Evolutionary conservation across 2,329 filamentous ascomycete species (phyloP).

Genomic region (Fusarium decemcellulare): DNA sequence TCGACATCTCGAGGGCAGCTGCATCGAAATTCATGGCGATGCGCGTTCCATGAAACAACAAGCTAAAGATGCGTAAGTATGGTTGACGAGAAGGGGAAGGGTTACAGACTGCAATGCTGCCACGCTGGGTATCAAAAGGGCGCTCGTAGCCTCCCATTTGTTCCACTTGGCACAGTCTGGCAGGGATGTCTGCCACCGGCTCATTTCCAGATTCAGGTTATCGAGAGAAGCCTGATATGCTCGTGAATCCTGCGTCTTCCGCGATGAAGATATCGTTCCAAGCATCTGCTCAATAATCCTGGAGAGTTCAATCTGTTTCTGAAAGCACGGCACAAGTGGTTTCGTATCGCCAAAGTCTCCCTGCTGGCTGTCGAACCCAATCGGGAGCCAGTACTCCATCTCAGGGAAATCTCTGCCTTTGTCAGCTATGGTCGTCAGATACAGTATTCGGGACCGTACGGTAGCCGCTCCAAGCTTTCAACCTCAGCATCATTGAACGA

Average conservation of each 20-base stretch:
- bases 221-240: neutral
- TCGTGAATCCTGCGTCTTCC: constrained; percentile 12
- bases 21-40: constrained; percentile 13
- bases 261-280: constrained; percentile 13
- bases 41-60: constrained; percentile 4
- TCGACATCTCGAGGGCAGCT: neutral
- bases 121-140: neutral
- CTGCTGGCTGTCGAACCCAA: constrained; percentile 31
- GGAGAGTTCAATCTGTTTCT: constrained; percentile 36
- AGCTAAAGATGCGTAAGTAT: neutral
- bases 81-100: neutral
- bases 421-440: neutral
- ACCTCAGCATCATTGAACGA: constrained; percentile 3
- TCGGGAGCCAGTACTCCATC: constrained; percentile 38
- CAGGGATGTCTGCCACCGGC: constrained; percentile 34
- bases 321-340: constrained; percentile 23
- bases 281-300: constrained; percentile 38
- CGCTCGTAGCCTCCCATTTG: constrained; percentile 31
- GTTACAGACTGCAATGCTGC: neutral
- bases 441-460: neutral
- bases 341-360: constrained; percentile 16
- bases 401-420: constrained; percentile 31
- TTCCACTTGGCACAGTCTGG: constrained; percentile 37
- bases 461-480: constrained; percentile 7
- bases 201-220: constrained; percentile 35